Evolutionary conservation across 352 stramenopile species (phyloP).

Genomic region (Phytophthora hibernalis): DNA sequence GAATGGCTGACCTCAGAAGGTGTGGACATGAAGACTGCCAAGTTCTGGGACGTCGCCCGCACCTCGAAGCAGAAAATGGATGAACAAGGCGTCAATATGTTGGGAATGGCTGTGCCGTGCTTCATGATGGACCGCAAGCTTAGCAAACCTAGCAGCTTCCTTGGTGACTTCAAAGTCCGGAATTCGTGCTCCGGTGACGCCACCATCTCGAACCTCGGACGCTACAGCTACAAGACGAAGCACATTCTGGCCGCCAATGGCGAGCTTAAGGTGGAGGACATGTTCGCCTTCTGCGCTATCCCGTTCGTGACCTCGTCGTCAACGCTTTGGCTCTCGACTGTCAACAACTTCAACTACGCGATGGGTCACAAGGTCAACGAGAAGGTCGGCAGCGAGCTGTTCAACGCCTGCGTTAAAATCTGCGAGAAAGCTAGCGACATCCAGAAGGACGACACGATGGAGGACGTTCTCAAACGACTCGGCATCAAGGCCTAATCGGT

Average conservation of each 20-base stretch:
- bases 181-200: slow-evolving; percentile 55
- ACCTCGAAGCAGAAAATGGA: slow-evolving; percentile 40
- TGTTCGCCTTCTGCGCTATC: slow-evolving; percentile 64
- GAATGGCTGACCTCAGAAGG: slow-evolving; percentile 53
- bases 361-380: slow-evolving; percentile 65
- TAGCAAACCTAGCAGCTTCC: slow-evolving; percentile 23
- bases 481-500: slow-evolving; percentile 25
- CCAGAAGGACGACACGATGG: slow-evolving; percentile 52
- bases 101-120: slow-evolving; percentile 55
- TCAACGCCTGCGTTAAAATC: slow-evolving; percentile 65
- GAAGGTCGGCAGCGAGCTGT: slow-evolving; percentile 47
- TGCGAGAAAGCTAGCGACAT: slow-evolving; percentile 60
- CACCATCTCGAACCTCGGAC: slow-evolving; percentile 46
- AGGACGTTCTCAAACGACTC: slow-evolving; percentile 41
- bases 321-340: slow-evolving; percentile 55
- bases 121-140: slow-evolving; percentile 46
- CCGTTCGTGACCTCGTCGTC: slow-evolving; percentile 59
- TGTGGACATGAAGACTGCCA: slow-evolving; percentile 43
- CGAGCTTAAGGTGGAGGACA: slow-evolving; percentile 44
- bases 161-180: slow-evolving; percentile 37
- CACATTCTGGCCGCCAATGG: slow-evolving; percentile 38
- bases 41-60: slow-evolving; percentile 68
- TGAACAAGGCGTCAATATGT: slow-evolving; percentile 31
- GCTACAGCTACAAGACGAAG: slow-evolving; percentile 44
- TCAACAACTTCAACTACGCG: slow-evolving; percentile 67